A percentile compares a stretch with the other conserved stretches of the same genome.
Conservation (phyloP, 2,329 filamentous ascomycete genomes). For the Calonectria hawksworthii region DNA sequence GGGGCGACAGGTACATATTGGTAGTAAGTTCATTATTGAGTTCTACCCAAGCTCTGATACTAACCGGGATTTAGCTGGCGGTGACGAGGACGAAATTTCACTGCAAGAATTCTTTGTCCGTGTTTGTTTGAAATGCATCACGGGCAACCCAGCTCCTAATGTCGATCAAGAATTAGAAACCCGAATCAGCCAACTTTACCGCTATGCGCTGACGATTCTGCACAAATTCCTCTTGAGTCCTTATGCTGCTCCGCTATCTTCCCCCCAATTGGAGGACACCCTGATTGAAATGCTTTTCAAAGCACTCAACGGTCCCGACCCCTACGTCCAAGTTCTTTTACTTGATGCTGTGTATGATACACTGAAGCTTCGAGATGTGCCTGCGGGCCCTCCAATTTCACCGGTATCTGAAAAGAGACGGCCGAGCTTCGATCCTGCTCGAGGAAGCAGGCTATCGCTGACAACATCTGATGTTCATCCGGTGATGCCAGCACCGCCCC, state of each 20-base stretch:
- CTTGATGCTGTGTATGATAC: slow-evolving; percentile 83
- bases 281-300: slow-evolving; percentile 78
- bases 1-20: slow-evolving; percentile 51
- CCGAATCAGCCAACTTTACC: slow-evolving; percentile 77
- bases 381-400: slow-evolving; percentile 57
- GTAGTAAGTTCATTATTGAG: slow-evolving; percentile 58
- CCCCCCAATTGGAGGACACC: slow-evolving; percentile 77
- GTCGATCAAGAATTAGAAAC: slow-evolving; percentile 45
- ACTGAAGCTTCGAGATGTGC: slow-evolving; percentile 73
- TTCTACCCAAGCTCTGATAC: background rate
- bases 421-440: slow-evolving; percentile 57
- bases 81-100: slow-evolving; percentile 68
- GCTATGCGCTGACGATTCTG: slow-evolving; percentile 77
- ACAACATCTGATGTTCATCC: slow-evolving; percentile 46
- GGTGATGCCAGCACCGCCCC: slow-evolving; percentile 66
- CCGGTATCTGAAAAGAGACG: slow-evolving; percentile 63
- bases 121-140: slow-evolving; percentile 74
- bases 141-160: slow-evolving; percentile 37
- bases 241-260: slow-evolving; percentile 69
- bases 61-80: slow-evolving; percentile 57
- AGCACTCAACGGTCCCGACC: slow-evolving; percentile 72
- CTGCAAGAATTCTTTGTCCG: slow-evolving; percentile 78
- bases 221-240: slow-evolving; percentile 78
- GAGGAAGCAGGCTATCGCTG: slow-evolving; percentile 56
- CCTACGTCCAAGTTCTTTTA: slow-evolving; percentile 81